Percentiles rank a stretch among this genome's conserved stretches.
phyloP scores from a whole-genome alignment of 257 asterid species.

The Ehretia macrophylla region DNA sequence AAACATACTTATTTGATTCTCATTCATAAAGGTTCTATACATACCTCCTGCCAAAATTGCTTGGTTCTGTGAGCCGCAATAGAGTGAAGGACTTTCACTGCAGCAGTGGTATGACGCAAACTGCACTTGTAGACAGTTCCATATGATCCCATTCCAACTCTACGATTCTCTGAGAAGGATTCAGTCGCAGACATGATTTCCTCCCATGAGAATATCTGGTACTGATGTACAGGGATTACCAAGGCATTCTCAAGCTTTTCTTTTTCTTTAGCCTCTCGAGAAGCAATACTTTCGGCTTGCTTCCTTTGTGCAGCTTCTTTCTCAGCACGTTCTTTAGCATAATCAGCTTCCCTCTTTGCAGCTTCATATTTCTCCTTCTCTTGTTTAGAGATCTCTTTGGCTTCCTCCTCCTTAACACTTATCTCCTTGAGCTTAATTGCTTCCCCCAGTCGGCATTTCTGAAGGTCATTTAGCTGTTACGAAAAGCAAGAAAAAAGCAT shows the following conservation, averaged over 20 bases:
- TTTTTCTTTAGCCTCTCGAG: conserved; percentile 54
- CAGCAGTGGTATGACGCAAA: conserved; percentile 77
- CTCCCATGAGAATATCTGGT: conserved; percentile 70
- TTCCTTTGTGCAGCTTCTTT: conserved; percentile 65
- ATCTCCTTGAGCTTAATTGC: conserved; percentile 49
- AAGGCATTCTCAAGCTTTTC: conserved; percentile 61
- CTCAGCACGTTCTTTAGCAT: conserved; percentile 53
- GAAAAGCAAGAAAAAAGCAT: not conserved
- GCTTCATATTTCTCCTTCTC: conserved; percentile 59
- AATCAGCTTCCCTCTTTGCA: conserved; percentile 57
- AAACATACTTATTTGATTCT: not conserved
- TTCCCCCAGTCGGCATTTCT: conserved; percentile 58
- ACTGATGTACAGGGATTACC: conserved; percentile 40
- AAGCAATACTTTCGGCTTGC: conserved; percentile 55
- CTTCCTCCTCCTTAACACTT: conserved; percentile 69
- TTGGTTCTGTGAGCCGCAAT: conserved; percentile 44
- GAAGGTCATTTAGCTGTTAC: conserved; percentile 60
- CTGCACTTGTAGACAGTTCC: conserved; percentile 89
- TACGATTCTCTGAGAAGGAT: conserved; percentile 61
- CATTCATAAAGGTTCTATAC: not conserved
- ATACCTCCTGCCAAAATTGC: conserved; percentile 90
- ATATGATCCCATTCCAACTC: conserved; percentile 78
- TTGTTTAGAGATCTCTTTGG: conserved; percentile 49
- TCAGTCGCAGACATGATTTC: conserved; percentile 65
- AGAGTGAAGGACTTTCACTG: conserved; percentile 77